These are phyloP conservation scores for Stropharia rugosoannulata DNA, from an alignment of 768 basidiomycete genomes.

Conservation along the genomic window DNA sequence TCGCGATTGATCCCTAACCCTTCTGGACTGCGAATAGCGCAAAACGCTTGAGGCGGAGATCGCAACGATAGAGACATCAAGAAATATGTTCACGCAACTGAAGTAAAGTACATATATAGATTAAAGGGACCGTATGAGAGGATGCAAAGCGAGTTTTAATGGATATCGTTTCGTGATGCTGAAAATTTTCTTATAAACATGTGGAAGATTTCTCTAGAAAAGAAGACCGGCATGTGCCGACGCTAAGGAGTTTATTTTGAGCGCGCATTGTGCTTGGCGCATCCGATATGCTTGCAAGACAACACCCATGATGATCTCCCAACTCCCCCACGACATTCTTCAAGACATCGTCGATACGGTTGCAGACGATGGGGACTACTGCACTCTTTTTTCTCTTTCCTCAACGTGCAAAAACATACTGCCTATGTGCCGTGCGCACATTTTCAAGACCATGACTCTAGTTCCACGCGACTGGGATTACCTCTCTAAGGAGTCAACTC, in stretches of 20 bases:
- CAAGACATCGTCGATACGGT: background rate
- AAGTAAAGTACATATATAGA: slow-evolving; percentile 33
- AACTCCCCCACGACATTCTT: background rate
- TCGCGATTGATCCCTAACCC: slow-evolving; percentile 1
- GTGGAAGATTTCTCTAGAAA: no score
- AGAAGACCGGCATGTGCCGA: no score
- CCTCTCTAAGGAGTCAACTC: background rate
- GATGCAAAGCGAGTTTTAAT: background rate
- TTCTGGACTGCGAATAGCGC: slow-evolving; percentile 41
- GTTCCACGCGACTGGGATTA: background rate
- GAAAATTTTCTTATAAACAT: no score
- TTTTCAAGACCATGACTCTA: background rate
- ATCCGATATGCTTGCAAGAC: no score
- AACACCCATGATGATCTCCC: background rate
- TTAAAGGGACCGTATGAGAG: background rate
- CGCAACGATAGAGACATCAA: slow-evolving; percentile 65
- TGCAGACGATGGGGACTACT: background rate
- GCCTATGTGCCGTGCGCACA: background rate
- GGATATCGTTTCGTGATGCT: background rate
- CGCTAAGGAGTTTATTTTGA: no score
- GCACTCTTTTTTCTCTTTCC: background rate
- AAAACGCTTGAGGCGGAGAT: slow-evolving; percentile 81
- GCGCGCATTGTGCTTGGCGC: no score
- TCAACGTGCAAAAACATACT: background rate
- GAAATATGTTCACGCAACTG: slow-evolving; percentile 72